A percentile compares a stretch with the other conserved stretches of the same genome.
These are phyloP conservation scores for Multifurca ochricompacta DNA, from an alignment of 768 basidiomycete species.

Conservation along the genomic window DNA sequence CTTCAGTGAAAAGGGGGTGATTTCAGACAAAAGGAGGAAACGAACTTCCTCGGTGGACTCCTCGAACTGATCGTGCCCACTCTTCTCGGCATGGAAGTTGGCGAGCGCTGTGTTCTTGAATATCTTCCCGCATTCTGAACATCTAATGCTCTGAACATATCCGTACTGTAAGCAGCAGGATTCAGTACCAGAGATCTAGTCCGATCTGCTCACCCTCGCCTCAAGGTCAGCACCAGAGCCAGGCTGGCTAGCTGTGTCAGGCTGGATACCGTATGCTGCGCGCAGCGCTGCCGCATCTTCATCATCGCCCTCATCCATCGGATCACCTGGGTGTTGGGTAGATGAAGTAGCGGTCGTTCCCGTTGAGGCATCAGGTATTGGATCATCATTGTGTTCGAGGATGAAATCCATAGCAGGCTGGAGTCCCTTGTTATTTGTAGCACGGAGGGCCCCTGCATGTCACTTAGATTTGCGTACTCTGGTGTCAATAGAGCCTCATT, in stretches of 20 bases:
- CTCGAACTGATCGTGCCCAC: conserved; percentile 92
- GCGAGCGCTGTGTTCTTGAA: conserved; percentile 84
- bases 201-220: conserved; percentile 48
- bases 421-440: conserved; percentile 74
- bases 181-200: not conserved
- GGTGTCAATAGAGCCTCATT: not conserved
- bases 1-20: not conserved
- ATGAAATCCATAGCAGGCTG: conserved; percentile 91
- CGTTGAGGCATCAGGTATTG: conserved; percentile 52
- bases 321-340: conserved; percentile 20
- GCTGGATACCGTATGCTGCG: conserved; percentile 35
- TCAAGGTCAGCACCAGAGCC: conserved; percentile 38
- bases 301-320: conserved; percentile 61
- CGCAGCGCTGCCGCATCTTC: conserved; percentile 63
- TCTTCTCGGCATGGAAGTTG: conserved; percentile 91
- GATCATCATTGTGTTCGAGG: conserved; percentile 68
- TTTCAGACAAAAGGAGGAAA: not conserved
- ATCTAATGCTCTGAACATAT: conserved; percentile 64
- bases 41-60: conserved; percentile 89
- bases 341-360: conserved; percentile 24
- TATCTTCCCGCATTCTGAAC: conserved; percentile 74
- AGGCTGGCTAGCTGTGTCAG: conserved; percentile 30
- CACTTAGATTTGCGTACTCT: not conserved
- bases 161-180: not conserved
- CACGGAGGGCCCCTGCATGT: conserved; percentile 75